Base-by-base conservation (phyloP, 1,284 basidiomycete species). In the Tylopilus sp. region DNA sequence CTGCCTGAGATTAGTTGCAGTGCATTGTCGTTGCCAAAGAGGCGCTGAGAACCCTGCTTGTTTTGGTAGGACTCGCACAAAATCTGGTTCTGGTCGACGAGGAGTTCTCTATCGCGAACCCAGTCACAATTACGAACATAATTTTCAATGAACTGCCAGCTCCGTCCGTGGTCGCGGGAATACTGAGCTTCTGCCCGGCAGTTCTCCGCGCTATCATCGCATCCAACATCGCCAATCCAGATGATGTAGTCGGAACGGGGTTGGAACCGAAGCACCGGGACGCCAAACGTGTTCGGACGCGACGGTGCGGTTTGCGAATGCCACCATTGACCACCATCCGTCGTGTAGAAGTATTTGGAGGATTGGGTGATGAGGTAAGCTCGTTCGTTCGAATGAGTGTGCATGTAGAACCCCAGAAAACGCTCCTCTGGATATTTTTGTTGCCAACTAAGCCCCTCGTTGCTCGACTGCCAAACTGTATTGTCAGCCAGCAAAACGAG, bases 71-170 rank as follows among this genome's bases (percentile, higher is more conserved):
- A 85, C 74, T 98, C 96, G 77, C 96, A 99, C 11, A 98, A 68
- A 59, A 99, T 97, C 70, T 92, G 85, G 48, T 81, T 81, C 38
- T 84, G 80, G 64, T 98, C 95, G 48, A 92, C 78, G 54, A 81
- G 77, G 48, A 97, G 75, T 54, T 88, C 77, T 47, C 74, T 73
- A 63, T 95, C 93, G 46, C 83, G 76, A 4, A 89, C 92, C 89
- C 94, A 99, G n/a, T 86, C 86, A 64, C 96, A 99, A 45, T 88
- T 90, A 44, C 82, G 76, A 29, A 98, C 92, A 59, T 98, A 98
- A 25, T 78, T 77, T 49, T 97, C 96, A 41, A 98, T 75, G 40
- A 78, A 63, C 9, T 70, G 55, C 95, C 96, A 99, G 0, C 64
- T 66, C 12, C 84, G 75, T 0, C 96, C 96, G 60, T 97, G 82